Evolutionary conservation across 2,329 filamentous ascomycete genomes (phyloP).

Genomic region (Hysterium pulicare): DNA sequence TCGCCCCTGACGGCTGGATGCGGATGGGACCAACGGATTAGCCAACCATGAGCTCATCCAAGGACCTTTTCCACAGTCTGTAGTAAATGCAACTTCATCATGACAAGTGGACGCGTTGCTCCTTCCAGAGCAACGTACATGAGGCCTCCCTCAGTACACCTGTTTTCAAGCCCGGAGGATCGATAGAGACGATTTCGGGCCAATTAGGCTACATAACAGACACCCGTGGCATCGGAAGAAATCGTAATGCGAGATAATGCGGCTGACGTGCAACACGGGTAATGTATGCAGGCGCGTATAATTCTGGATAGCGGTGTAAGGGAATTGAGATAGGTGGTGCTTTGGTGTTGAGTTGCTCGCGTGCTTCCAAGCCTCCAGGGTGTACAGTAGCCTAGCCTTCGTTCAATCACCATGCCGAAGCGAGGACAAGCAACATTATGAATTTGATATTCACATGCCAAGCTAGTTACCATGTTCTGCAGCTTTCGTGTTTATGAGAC

Average conservation of each 20-base stretch:
- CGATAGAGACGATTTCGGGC: constrained; percentile 22
- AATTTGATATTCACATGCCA: constrained; percentile 5
- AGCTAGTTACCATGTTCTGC: constrained; percentile 1
- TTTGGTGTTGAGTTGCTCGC: constrained; percentile 4
- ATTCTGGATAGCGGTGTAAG: constrained; percentile 7
- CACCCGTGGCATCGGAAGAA: constrained; percentile 14
- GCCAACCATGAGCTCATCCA: background rate
- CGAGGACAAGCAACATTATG: background rate
- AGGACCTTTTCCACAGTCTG: background rate
- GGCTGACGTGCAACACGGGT: constrained; percentile 16
- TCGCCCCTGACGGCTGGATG: background rate
- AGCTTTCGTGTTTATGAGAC: background rate
- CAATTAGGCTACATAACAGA: no score
- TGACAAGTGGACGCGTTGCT: background rate
- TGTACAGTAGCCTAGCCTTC: background rate
- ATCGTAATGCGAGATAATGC: constrained; percentile 21
- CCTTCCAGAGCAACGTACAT: background rate
- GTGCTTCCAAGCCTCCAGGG: background rate
- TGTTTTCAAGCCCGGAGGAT: background rate
- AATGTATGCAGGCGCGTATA: constrained; percentile 6
- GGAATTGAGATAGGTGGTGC: constrained; percentile 4
- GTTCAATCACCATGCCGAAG: background rate
- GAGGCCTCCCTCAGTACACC: background rate
- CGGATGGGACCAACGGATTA: background rate
- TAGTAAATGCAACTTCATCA: background rate